Evolutionary conservation across 2,329 filamentous ascomycete genomes (phyloP).

Genomic region (Colletotrichum phormii): DNA sequence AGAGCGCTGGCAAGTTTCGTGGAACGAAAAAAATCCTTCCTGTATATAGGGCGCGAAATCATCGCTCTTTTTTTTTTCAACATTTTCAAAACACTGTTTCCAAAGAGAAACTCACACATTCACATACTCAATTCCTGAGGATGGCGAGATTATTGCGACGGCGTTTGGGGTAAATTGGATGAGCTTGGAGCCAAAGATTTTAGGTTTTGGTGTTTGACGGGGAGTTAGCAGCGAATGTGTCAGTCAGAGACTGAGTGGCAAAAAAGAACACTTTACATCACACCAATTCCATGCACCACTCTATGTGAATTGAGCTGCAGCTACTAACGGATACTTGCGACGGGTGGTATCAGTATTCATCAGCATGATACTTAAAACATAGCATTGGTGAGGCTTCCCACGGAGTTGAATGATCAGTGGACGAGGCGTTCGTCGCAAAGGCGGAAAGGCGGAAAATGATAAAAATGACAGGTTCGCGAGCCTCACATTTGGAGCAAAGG

Average conservation of each 20-base stretch:
- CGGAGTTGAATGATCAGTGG: neutral
- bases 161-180: slow-evolving; percentile 5
- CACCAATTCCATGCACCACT: neutral
- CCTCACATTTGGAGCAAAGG: no score
- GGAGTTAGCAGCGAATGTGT: neutral
- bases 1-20: neutral
- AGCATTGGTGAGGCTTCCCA: neutral
- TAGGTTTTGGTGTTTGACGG: neutral
- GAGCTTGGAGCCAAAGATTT: neutral
- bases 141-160: neutral
- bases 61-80: neutral
- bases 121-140: neutral
- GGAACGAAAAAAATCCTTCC: neutral
- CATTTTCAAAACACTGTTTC: neutral
- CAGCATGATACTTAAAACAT: neutral
- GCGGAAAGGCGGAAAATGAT: neutral
- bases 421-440: neutral
- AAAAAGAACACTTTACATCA: neutral
- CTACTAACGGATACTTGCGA: neutral
- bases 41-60: slow-evolving; percentile 7
- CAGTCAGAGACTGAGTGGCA: neutral
- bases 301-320: neutral
- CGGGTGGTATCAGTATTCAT: neutral
- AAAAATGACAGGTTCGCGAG: neutral
- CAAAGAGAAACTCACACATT: neutral